Evolutionary conservation across 371 early-diverging fungal genomes (phyloP), one percentile per base, ranked within the genome.

Genomic region (Saksenaea vasiformis): DNA sequence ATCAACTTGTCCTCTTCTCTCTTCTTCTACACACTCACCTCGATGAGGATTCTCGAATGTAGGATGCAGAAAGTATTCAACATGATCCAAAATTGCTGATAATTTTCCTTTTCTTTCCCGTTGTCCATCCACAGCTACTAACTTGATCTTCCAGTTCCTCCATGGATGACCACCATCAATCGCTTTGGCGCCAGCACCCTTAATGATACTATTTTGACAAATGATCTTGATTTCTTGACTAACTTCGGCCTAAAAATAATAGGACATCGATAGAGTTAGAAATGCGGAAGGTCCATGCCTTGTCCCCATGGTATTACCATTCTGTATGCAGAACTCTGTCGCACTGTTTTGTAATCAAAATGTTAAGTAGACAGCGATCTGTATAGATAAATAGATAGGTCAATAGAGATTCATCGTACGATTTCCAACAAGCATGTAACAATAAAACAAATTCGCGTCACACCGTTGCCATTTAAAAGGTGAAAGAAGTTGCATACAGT

Each of bases 51-150:
- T 85, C 10, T 76, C 80, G 72, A 91, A 91, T 0, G 89, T 87
- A 31, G 85, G 87, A 65, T 91, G 91, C n/a, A 91, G 72, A 15
- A 85, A 78, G 61, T 90, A 91, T 66, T 89, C 91, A 28, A 91
- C 90, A 66, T 87, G 77, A 58, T 88, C 87, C 47, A 91, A 68
- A 27, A 87, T 73, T 11, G 77, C 77, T 0, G 71, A 61, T 56
- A 89, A 65, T 43, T 69, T 71, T 17, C 81, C 77, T n/a, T 75
- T 77, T 26, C 76, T 74, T 68, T 82, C 85, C 44, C 77, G 80
- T 5, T 77, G 66, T 44, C 72, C 71, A 22, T 79, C 76, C 31
- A 85, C 65, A 2, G 85, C 86, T 15, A 74, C 72, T 1, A 88
- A 39, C 7, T 72, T 71, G 19, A 88, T 77, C 65, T 80, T 85